A percentile compares a stretch with the other conserved stretches of the same genome.
Evolutionary conservation across 768 basidiomycete genomes (phyloP).

Genomic region (Neoboletus magnificus): DNA sequence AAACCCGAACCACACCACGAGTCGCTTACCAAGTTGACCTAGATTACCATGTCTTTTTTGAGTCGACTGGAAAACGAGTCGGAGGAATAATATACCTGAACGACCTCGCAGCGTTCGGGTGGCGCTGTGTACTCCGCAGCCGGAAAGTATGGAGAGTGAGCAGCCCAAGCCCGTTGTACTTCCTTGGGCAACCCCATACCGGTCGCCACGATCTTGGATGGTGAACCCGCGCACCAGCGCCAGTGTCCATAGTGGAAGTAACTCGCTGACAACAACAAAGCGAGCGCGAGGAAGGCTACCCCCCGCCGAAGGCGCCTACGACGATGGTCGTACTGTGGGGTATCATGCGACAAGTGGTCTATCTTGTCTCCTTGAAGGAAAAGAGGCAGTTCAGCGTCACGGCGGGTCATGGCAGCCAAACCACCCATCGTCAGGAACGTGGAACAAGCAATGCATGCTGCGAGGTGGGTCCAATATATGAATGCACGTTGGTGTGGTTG

Average conservation of each 20-base stretch:
- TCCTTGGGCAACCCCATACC: constrained; percentile 16
- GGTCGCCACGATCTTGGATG: background rate
- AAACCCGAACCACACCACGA: too few species aligned
- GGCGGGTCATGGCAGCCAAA: background rate
- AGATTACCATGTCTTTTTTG: background rate
- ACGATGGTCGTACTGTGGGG: background rate
- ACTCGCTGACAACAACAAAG: constrained; percentile 10
- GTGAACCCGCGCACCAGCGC: background rate
- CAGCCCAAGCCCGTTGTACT: constrained; percentile 46
- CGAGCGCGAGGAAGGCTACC: constrained; percentile 11
- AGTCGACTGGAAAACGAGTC: background rate
- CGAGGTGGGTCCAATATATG: constrained; percentile 5
- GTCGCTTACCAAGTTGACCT: constrained; percentile 31
- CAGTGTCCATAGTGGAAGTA: constrained; percentile 16
- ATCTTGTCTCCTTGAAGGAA: constrained; percentile 6
- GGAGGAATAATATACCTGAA: constrained; percentile 45
- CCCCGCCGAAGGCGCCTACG: constrained; percentile 1
- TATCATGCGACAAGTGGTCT: background rate
- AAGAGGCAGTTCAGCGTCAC: constrained; percentile 7
- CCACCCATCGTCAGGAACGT: constrained; percentile 2
- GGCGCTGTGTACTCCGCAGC: constrained; percentile 43
- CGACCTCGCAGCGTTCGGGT: constrained; percentile 48
- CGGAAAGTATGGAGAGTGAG: constrained; percentile 60
- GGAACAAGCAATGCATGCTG: constrained; percentile 2
- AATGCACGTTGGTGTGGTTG: constrained; percentile 24